A percentile compares a stretch with the other conserved stretches of the same genome.
These are phyloP conservation scores for Cyberlindnera samutprakarnensis DNA, from an alignment of 805 yeast species.

Conservation along the genomic window DNA sequence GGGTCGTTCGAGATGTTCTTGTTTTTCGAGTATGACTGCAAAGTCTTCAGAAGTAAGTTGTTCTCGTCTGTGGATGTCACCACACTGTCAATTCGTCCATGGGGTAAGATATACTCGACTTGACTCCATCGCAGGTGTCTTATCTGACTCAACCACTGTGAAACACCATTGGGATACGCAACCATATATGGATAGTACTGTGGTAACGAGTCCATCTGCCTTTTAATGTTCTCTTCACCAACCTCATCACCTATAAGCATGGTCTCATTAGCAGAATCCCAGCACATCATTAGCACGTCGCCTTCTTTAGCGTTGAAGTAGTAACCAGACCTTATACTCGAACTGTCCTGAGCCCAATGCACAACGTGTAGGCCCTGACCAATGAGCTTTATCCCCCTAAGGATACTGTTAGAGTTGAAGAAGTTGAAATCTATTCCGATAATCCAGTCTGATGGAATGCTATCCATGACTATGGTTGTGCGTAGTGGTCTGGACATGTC, in stretches of 20 bases:
- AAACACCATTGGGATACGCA: conserved; percentile 28
- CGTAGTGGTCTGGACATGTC: conserved; percentile 18
- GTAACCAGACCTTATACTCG: conserved; percentile 35
- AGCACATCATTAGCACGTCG: conserved; percentile 26
- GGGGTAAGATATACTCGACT: conserved; percentile 23
- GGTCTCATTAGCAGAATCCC: conserved; percentile 30
- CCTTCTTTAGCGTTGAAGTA: conserved; percentile 28
- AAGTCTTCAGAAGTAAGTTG: conserved; percentile 29
- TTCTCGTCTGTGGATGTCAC: conserved; percentile 46
- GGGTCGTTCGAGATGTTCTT: conserved; percentile 24
- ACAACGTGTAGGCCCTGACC: conserved; percentile 46
- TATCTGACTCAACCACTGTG: conserved; percentile 22
- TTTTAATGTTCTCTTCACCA: conserved; percentile 26
- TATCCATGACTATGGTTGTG: conserved; percentile 23
- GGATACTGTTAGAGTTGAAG: conserved; percentile 31
- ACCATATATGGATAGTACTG: conserved; percentile 32
- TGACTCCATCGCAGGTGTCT: conserved; percentile 20
- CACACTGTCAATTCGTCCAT: conserved; percentile 30
- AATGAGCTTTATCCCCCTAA: conserved; percentile 45
- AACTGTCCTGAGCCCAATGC: conserved; percentile 37
- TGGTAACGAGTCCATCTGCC: conserved; percentile 23
- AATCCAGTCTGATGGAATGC: conserved; percentile 28
- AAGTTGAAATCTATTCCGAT: conserved; percentile 44
- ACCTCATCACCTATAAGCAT: conserved; percentile 22
- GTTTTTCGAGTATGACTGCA: conserved; percentile 24